Base-by-base conservation (phyloP, 305 asterid genomes). In the Rubia balearica region DNA sequence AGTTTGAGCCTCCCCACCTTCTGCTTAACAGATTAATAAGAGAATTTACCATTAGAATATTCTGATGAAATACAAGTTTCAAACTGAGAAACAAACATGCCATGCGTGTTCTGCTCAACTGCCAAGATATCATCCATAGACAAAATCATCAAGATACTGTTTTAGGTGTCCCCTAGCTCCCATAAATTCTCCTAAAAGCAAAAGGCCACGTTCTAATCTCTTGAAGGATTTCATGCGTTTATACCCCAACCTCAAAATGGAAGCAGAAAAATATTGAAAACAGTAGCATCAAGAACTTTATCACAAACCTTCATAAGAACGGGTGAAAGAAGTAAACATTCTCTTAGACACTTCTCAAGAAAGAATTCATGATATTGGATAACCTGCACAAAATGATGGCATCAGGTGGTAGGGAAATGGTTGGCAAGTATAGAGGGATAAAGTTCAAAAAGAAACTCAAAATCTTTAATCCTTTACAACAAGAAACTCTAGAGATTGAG, bases 261-360 rank as follows among this genome's bases (percentile, higher is more conserved):
- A 46, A 40, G 40, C 48, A 65, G 11, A 9, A 60, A 19, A 49
- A 38, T 62, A 66, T 40, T 21, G 27, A 17, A 65, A 21, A 49
- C 43, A 21, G 36, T 45, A 48, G 45, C 41, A 60, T 13, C 59
- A 68, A 61, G 9, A 56, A 53, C 75, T 24, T 74, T 30, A 30
- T 56, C 72, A 63, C 85, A 68, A 72, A 94, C 99, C 99, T 89
- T 91, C 77, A 91, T 87, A 81, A 94, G 93, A 83, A 85, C 80
- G 57, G 98, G 98, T 14, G 97, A 94, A 74, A 89, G 93, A 74
- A 94, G 96, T 85, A 91, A 81, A 71, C 98, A 94, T 81, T 94
- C 98, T 82, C 94, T 84, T 83, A 90, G 82, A 78, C 99, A 94
- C 85, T 91, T 88, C 67, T 89, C 98, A 46, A 94, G 97, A 73